These are phyloP conservation scores for Cladosporium sphaerospermum DNA, from an alignment of 2,329 filamentous ascomycete species.

Conservation along the genomic window DNA sequence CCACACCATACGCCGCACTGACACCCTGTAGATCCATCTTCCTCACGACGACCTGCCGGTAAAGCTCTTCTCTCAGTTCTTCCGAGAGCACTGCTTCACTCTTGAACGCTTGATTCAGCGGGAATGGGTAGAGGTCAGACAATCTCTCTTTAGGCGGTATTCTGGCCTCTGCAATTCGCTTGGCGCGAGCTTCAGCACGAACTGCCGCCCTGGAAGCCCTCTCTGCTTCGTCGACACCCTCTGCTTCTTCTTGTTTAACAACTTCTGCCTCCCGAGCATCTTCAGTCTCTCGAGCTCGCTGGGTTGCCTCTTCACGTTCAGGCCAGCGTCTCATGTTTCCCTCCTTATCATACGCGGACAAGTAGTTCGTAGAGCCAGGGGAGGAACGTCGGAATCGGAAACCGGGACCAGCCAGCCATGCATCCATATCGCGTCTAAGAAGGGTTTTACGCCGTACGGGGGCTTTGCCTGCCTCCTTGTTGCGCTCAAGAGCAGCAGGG, in stretches of 20 bases:
- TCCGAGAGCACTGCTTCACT: slow-evolving; percentile 71
- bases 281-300: slow-evolving; percentile 8
- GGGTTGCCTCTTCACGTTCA: slow-evolving; percentile 19
- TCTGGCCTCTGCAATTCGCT: slow-evolving; percentile 18
- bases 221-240: slow-evolving; percentile 20
- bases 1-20: slow-evolving; percentile 69
- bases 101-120: slow-evolving; percentile 63
- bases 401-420: slow-evolving; percentile 54
- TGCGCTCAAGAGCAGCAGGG: not conserved
- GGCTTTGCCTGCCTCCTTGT: not conserved
- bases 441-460: not conserved
- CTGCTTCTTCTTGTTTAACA: slow-evolving; percentile 17
- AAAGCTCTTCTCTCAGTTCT: slow-evolving; percentile 65
- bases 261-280: slow-evolving; percentile 16
- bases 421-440: slow-evolving; percentile 51
- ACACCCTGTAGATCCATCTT: slow-evolving; percentile 68
- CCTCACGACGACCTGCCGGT: slow-evolving; percentile 57
- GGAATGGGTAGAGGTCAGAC: slow-evolving; percentile 56
- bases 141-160: slow-evolving; percentile 22
- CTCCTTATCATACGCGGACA: slow-evolving; percentile 46
- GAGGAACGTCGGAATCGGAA: slow-evolving; percentile 43
- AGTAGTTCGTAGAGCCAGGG: slow-evolving; percentile 48
- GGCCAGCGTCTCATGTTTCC: slow-evolving; percentile 41
- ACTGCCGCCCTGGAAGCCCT: slow-evolving; percentile 14
- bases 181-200: slow-evolving; percentile 15